Base-by-base conservation (phyloP, 106 monocot genomes). In the Hemerocallis citrina region DNA sequence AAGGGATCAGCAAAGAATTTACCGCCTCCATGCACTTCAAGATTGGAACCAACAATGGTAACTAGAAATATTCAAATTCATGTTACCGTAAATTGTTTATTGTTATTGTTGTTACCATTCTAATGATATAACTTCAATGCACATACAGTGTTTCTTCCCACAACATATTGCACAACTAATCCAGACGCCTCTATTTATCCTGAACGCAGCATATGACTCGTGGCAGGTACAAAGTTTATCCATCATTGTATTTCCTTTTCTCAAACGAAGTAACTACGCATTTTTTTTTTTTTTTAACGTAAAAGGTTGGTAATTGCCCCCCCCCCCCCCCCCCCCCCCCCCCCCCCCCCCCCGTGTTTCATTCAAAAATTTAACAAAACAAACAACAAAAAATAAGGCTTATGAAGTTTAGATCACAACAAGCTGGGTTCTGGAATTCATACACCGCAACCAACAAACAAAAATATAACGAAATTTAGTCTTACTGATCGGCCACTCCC, bases 1-100 rank as follows among this genome's bases (percentile, higher is more conserved):
- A 47, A 89, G 94, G 80, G 77, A 40, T 95, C 94, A 57, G 86
- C 75, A 24, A 89, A 81, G 78, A 89, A 81, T 70, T 69, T 95
- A 46, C 89, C 85, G 15, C 63, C 77, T 68, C 79, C 79, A 4
- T 89, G 94, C 63, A 81, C 78, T 23, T 81, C 89, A 45, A 78
- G 36, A 34, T 47, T 80, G 30, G 46, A 57, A 7, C 77, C 94
- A 39, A 64, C 66, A 34, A 66, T 81, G 94, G 94, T 95, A 59
- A 64, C 21, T 21, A 32, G 3, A 3, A 16, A 31, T 21, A 28
- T 27, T 29, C 23, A 54, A 54, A 54, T 28, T 54, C 6, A 7
- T 4, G 54, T 11, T 54, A n/a, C 24, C 9, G 22, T 0, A 1
- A 49, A 22, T 54, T 6, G 37, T 38, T 38, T 5, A 38, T 6